These are phyloP conservation scores for Begonia masoniana DNA, from an alignment of 306 rosid species.

Conservation along the genomic window DNA sequence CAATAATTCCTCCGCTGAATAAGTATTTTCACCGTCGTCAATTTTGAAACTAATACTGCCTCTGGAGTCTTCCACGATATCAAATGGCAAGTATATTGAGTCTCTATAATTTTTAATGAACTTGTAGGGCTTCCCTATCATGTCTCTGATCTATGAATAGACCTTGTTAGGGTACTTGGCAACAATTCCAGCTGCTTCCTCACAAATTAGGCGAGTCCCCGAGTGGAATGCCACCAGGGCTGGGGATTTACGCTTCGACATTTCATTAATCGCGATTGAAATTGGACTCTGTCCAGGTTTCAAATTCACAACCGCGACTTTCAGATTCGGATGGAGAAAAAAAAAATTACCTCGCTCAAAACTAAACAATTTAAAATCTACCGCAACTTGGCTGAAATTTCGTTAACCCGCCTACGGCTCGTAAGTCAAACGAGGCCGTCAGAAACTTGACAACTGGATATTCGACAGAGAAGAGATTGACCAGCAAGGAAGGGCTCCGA, in stretches of 20 bases:
- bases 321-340: constrained; percentile 61
- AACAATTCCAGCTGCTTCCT: constrained; percentile 81
- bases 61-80: constrained; percentile 47
- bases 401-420: background rate
- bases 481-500: too few relatives aligned
- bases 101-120: constrained; percentile 33
- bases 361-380: background rate
- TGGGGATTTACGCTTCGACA: constrained; percentile 94
- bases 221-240: constrained; percentile 68
- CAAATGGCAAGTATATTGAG: constrained; percentile 63
- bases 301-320: constrained; percentile 89
- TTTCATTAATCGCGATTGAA: constrained; percentile 82
- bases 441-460: too few relatives aligned
- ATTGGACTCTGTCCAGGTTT: constrained; percentile 92
- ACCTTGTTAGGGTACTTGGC: constrained; percentile 88
- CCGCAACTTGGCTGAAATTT: background rate
- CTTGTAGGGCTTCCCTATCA: constrained; percentile 58
- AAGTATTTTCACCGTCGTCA: constrained; percentile 32
- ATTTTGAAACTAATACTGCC: constrained; percentile 44
- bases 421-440: background rate
- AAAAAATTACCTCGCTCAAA: too few relatives aligned
- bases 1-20: constrained; percentile 61
- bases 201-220: constrained; percentile 67
- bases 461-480: too few relatives aligned
- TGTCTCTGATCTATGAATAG: constrained; percentile 64